Evolutionary conservation across 805 yeast genomes (phyloP), one percentile per base, ranked within the genome.

Genomic region (Huiozyma naganishii): DNA sequence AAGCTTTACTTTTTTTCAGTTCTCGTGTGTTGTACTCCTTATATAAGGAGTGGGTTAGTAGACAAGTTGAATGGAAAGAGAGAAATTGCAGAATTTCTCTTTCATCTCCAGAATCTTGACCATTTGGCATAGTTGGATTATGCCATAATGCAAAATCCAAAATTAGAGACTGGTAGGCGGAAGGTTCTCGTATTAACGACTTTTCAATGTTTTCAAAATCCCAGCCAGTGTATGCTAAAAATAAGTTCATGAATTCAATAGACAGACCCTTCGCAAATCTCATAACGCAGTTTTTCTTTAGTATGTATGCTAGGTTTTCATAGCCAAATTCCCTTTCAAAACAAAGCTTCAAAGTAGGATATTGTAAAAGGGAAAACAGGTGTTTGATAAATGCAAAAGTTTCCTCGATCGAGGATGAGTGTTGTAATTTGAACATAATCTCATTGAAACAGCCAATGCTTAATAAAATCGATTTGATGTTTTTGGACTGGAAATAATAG

Each of bases 101-200:
- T 32, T 36, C 44, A 3, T 33, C 23, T 9, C 33, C 17, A 51
- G 29, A 13, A 8, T 34, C 12, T 9, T 9, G 5, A 12, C 27
- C 33, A 32, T 27, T 12, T n/a, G 9, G 33, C 33, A 30, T 9
- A 30, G n/a, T 9, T 30, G 37, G 12, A 4, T 17, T 13, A 44
- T 68, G 67, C 76, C 85, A 80, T 17, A 76, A 64, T 43, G 77
- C 82, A 48, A 82, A 70, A 48, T 85, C 88, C 13, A 79, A 68
- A 34, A 83, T 68, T 37, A 86, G 57, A 1, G 68, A 61, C 32
- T 75, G 69, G 54, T 81, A 87, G 0, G 81, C 82, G 2, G 62
- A 46, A 0, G 73, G 68, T 50, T 83, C 79, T 6, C 66, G 62
- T 1, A 86, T 66, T 2, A 80, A 57, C 0, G 90, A 79, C 6